Percentiles rank a stretch among this genome's conserved stretches.
Evolutionary conservation across 306 rosid species (phyloP).

Genomic region (Malus orientalis): DNA sequence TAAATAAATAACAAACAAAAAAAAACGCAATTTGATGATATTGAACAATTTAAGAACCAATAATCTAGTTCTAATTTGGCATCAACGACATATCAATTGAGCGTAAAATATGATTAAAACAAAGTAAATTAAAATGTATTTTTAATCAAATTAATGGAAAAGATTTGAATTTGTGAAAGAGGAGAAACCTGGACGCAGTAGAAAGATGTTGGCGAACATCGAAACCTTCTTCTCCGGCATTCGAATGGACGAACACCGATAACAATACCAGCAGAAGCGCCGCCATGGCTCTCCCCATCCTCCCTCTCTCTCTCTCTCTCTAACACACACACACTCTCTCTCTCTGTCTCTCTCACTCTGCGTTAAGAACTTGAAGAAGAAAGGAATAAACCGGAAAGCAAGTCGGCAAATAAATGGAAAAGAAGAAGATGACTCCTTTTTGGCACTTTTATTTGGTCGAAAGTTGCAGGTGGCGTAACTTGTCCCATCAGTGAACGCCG

Average conservation of each 20-base stretch:
- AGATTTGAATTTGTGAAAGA: not conserved
- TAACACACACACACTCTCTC: too few relatives aligned
- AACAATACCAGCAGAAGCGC: constrained; percentile 18
- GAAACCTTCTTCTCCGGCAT: constrained; percentile 44
- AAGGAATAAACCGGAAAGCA: not conserved
- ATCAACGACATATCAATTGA: not conserved
- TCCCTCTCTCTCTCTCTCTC: not conserved
- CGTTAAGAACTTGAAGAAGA: not conserved
- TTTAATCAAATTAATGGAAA: not conserved
- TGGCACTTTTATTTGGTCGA: not conserved
- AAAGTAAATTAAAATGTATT: not conserved
- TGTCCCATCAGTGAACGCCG: not conserved
- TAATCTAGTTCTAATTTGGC: not conserved
- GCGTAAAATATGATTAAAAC: not conserved
- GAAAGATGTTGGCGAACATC: constrained; percentile 71
- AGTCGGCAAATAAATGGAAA: not conserved
- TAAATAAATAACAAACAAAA: too few relatives aligned
- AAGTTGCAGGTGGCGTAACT: not conserved
- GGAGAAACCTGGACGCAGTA: constrained; percentile 60
- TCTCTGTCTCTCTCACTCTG: not conserved
- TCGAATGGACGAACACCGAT: constrained; percentile 14
- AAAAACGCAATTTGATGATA: too few relatives aligned
- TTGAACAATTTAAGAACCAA: not conserved
- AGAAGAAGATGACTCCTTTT: not conserved
- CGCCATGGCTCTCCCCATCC: not conserved